A percentile compares a stretch with the other conserved stretches of the same genome.
Conservation (phyloP, 768 basidiomycete genomes). For the Amanita molliuscula region DNA sequence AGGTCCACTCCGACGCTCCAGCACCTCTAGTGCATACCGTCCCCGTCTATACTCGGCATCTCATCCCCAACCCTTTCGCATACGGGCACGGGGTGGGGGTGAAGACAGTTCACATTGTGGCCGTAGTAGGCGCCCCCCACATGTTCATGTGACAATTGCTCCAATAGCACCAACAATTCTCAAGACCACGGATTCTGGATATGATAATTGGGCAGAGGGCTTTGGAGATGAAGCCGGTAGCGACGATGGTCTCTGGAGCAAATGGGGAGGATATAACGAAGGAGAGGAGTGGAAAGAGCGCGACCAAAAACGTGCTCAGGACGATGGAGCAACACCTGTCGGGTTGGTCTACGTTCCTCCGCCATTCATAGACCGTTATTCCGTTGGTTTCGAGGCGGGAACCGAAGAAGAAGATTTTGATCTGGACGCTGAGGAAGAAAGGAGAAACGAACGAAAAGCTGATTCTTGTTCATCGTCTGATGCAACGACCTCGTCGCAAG, state of each 20-base stretch:
- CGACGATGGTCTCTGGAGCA: constrained; percentile 19
- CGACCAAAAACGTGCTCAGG: background rate
- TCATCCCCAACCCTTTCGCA: constrained; percentile 15
- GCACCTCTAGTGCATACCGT: constrained; percentile 18
- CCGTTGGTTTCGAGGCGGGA: constrained; percentile 13
- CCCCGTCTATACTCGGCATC: constrained; percentile 16
- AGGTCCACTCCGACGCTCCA: constrained; percentile 8
- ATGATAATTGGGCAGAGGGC: constrained; percentile 34
- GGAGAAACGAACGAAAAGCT: constrained; percentile 8
- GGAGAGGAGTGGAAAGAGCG: constrained; percentile 9
- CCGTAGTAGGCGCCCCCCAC: constrained; percentile 11
- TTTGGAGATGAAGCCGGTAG: constrained; percentile 37
- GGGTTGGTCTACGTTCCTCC: constrained; percentile 67
- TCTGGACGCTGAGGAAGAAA: constrained; percentile 16
- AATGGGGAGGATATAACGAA: constrained; percentile 12
- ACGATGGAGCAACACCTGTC: constrained; percentile 37
- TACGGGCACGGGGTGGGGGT: constrained; percentile 8
- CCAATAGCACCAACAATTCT: constrained; percentile 63
- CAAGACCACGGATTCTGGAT: constrained; percentile 59
- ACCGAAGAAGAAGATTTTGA: constrained; percentile 13
- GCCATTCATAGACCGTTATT: constrained; percentile 25
- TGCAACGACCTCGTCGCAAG: background rate
- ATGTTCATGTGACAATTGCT: constrained; percentile 32
- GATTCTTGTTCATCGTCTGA: constrained; percentile 2
- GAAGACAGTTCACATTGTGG: constrained; percentile 4